Evolutionary conservation across 2,329 filamentous ascomycete genomes (phyloP), one percentile per base, ranked within the genome.

Genomic region (Aspergillus awamori): DNA sequence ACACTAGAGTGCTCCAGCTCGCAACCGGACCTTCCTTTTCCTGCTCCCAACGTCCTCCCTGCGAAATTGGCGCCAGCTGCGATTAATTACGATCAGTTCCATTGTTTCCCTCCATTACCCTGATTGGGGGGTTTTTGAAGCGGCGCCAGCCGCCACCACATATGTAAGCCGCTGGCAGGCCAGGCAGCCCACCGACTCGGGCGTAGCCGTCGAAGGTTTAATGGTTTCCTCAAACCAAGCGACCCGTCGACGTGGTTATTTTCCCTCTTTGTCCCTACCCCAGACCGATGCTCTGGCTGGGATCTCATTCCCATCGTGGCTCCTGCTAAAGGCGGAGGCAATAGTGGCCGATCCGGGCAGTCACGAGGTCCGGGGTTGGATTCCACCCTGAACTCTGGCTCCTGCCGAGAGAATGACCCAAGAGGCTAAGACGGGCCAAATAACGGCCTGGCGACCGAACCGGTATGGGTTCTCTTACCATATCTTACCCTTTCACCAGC

Each of bases 141-240:
- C 65, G 65, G 65, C 61, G 63, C 61, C 61, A 65, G 49, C 65
- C 64, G 65, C 65, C 65, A 62, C 58, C 39, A 52, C 58, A 43
- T 5, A 45, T 45, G 41, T 45, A 45, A 45, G 41, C 41, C n/a
- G 39, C 17, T 11, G 54, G 48, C 39, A 55, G 47, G 26, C 30
- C 26, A 56, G 56, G 38, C 57, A 55, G 52, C 57, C 30, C 41
- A 54, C 41, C 52, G 51, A 51, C 56, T 51, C 47, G 47, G 47
- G 47, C 47, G 26, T 15, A 28, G 15, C 26, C 47, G 47, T 28
- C 47, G 24, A 51, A 51, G 26, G 47, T 33, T 51, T 30, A 7
- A 28, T 30, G 47, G 47, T 11, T 30, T 51, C 26, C 33, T 11
- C 4, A 36, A 36, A 36, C 33, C 33, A 36, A 11, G 5, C 33